Percentiles rank a stretch among this genome's conserved stretches.
Evolutionary conservation across 495 filamentous ascomycete species (phyloP).

Genomic region (Elasticomyces elasticus): DNA sequence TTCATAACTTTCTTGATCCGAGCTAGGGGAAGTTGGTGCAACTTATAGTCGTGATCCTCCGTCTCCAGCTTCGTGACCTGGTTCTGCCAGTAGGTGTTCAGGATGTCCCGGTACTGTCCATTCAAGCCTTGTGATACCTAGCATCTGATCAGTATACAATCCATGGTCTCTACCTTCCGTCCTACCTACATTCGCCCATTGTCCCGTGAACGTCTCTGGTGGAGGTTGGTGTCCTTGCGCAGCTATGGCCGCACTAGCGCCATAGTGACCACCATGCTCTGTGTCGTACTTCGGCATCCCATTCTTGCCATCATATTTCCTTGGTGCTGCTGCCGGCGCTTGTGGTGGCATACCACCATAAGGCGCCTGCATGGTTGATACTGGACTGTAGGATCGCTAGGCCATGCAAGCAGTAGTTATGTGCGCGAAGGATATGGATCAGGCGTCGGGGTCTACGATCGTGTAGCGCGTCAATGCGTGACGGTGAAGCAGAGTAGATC

Average conservation of each 20-base stretch:
- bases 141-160: not conserved
- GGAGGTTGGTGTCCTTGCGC: slow-evolving; percentile 72
- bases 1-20: slow-evolving; percentile 99
- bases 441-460: no score
- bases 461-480: no score
- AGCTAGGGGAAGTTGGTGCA: slow-evolving; percentile 88
- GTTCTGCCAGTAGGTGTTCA: slow-evolving; percentile 98
- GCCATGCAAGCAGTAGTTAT: no score
- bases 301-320: slow-evolving; percentile 31
- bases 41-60: slow-evolving; percentile 94
- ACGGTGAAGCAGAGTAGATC: not conserved
- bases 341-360: slow-evolving; percentile 6
- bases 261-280: slow-evolving; percentile 77
- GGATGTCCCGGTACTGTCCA: slow-evolving; percentile 87
- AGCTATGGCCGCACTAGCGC: slow-evolving; percentile 47
- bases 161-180: not conserved
- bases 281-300: slow-evolving; percentile 64
- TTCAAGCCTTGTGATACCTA: slow-evolving; percentile 91
- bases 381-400: not conserved
- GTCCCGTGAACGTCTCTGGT: slow-evolving; percentile 79
- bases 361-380: slow-evolving; percentile 10
- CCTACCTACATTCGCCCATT: slow-evolving; percentile 79
- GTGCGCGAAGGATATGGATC: no score
- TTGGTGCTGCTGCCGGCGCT: slow-evolving; percentile 13
- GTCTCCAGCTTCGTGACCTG: slow-evolving; percentile 88